These are phyloP conservation scores for Sextonia rubra DNA, from an alignment of 164 flowering plant genomes.

Conservation along the genomic window DNA sequence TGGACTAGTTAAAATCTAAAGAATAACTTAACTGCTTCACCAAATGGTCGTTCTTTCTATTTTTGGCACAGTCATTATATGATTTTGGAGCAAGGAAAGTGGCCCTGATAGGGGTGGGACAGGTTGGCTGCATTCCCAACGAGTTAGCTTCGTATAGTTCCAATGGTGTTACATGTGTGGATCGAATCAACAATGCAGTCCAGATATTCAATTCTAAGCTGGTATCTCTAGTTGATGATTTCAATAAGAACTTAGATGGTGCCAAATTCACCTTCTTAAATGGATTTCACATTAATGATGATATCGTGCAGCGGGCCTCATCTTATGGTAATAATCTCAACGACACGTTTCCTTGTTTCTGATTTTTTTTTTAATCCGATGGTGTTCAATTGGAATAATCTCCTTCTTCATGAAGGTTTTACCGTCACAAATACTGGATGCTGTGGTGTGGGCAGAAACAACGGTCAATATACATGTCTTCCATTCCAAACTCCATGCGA, in stretches of 20 bases:
- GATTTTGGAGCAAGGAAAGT: constrained; percentile 78
- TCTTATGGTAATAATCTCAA: constrained; percentile 2
- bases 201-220: constrained; percentile 52
- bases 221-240: constrained; percentile 26
- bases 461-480: constrained; percentile 82
- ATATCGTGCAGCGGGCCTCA: constrained; percentile 16
- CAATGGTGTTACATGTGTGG: constrained; percentile 48
- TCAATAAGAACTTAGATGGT: constrained; percentile 32
- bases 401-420: constrained; percentile 41
- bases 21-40: not conserved
- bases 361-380: not conserved
- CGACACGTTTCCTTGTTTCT: not conserved
- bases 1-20: not conserved
- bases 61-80: constrained; percentile 43
- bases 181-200: constrained; percentile 47
- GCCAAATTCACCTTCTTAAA: constrained; percentile 50
- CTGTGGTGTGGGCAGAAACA: constrained; percentile 90
- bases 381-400: too few species aligned
- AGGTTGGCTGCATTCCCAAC: constrained; percentile 72
- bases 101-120: constrained; percentile 65
- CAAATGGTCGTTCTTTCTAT: not conserved
- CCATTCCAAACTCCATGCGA: constrained; percentile 67
- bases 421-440: constrained; percentile 68
- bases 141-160: constrained; percentile 48
- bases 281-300: constrained; percentile 59